Base-by-base conservation (phyloP, 306 rosid genomes). In the Fragaria nilgerrensis region DNA sequence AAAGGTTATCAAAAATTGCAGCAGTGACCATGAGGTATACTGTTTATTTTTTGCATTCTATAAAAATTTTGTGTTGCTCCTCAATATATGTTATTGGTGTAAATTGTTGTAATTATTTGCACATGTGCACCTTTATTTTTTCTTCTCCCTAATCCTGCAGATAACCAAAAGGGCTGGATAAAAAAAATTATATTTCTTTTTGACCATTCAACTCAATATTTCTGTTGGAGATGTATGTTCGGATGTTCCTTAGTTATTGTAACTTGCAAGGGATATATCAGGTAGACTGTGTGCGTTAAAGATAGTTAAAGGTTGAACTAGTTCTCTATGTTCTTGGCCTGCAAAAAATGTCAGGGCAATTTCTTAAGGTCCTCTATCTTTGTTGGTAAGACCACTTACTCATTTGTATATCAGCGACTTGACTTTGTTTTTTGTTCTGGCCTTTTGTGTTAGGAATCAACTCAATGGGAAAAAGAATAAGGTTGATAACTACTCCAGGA, bases 1-100 rank as follows among this genome's bases (percentile, higher is more conserved):
- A 96, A 20, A 87, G 87, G 72, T 89, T 96, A 85, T 87, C 93
- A 48, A 91, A 88, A 85, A 85, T 96, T 83, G 96, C 90, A 55
- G 69, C 68, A 82, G 90, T 93, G 77, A 83, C 97, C 49, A 58
- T 76, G 83, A 96, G 94, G 99, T 96, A 93, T 81, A 39, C 43
- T 72, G 43, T 79, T 48, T 22, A 5, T 72, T 43, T 52, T 76
- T 76, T 74, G 59, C 67, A 64, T 53, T 76, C 47, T 48, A 29
- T 74, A 12, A 63, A 14, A 50, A 5, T 45, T 22, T 70, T 37
- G 32, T 73, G 69, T 65, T 78, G 58, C 75, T 36, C 12, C 27
- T 48, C 53, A 78, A 72, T 11, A 22, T 69, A 62, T 50, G 61
- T 23, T 56, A 36, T 69, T 44, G 32, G 17, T 55, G 32, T 61